Percentiles rank a stretch among this genome's conserved stretches.
These are phyloP conservation scores for Furcasterigmium furcatum DNA, from an alignment of 2,329 filamentous ascomycete genomes.

Conservation along the genomic window DNA sequence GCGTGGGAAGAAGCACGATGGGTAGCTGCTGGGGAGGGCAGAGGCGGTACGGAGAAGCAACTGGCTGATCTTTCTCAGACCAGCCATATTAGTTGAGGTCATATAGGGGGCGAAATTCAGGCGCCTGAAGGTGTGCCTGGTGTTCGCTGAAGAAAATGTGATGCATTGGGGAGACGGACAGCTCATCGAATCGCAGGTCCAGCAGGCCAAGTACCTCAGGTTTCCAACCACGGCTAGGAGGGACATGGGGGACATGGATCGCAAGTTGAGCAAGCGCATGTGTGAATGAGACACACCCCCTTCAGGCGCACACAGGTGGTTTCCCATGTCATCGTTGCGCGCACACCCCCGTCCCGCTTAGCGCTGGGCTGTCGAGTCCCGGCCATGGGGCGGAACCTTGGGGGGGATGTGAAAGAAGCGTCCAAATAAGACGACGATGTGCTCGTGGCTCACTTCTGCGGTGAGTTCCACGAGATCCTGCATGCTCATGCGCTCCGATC, in stretches of 20 bases:
- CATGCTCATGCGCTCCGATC: no score
- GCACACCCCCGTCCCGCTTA: not conserved
- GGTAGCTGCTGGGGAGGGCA: not conserved
- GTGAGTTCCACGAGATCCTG: no score
- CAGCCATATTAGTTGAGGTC: slow-evolving; percentile 2
- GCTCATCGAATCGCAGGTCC: not conserved
- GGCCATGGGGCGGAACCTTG: not conserved
- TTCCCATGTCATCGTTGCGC: not conserved
- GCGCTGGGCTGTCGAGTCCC: not conserved
- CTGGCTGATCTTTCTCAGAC: not conserved
- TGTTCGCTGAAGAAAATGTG: not conserved
- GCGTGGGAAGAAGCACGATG: slow-evolving; percentile 8
- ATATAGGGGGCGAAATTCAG: slow-evolving; percentile 1
- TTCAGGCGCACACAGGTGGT: slow-evolving; percentile 3
- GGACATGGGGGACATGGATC: slow-evolving; percentile 2
- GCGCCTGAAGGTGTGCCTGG: not conserved
- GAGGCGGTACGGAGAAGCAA: not conserved
- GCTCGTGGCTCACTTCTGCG: no score
- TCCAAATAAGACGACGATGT: no score
- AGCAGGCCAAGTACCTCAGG: not conserved
- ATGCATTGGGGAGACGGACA: not conserved
- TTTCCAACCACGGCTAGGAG: slow-evolving; percentile 1
- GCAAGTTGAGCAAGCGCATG: slow-evolving; percentile 7
- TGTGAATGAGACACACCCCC: slow-evolving; percentile 11
- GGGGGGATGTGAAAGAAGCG: no score